Base-by-base conservation (phyloP, 1,284 basidiomycete species). In the Xerocomus minutiporus region DNA sequence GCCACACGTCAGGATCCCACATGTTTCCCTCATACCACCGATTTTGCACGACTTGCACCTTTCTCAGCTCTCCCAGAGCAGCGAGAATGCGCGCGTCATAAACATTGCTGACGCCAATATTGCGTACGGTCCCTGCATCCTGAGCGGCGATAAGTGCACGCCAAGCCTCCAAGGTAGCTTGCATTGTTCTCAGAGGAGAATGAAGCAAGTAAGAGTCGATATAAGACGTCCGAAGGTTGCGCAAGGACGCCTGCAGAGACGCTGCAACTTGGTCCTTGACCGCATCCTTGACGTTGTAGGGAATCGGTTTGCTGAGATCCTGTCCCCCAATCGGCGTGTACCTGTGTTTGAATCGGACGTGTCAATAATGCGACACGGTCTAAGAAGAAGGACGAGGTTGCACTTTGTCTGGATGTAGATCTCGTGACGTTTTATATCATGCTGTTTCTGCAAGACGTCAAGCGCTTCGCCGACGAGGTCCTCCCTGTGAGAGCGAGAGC, bases 331-430 rank as follows among this genome's bases (percentile, higher is more conserved):
- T 72, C 0, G 86, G 73, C 0, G 90, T 92, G 65, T 80, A 91
- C 67, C 88, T 90, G 59, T 11, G 29, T 39, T n/a, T 26, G 20
- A 29, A 47, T 31, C 46, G 28, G 34, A 48, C 36, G 38, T 26
- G 41, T 52, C 46, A 54, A 52, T 40, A 25, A 31, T 20, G n/a
- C 32, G 47, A 46, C 23, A 36, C n/a, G 15, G 40, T 43, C 29
- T 48, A 28, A 38, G 15, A n/a, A 42, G 41, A 43, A 32, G 52
- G 61, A 51, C 5, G 28, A 40, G 28, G 13, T 50, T 61, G 55
- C 61, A 89, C 86, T 93, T 92, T 23, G 90, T 91, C 67, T 92
- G 90, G 34, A 89, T 63, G 64, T 80, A 87, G 2, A 88, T 57
- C 46, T 83, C 78, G 59, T 84, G 76, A n/a, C 87, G 78, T 46